These are phyloP conservation scores for Ceratobasidium sp. DNA, from an alignment of 1,284 basidiomycete species.

Conservation along the genomic window DNA sequence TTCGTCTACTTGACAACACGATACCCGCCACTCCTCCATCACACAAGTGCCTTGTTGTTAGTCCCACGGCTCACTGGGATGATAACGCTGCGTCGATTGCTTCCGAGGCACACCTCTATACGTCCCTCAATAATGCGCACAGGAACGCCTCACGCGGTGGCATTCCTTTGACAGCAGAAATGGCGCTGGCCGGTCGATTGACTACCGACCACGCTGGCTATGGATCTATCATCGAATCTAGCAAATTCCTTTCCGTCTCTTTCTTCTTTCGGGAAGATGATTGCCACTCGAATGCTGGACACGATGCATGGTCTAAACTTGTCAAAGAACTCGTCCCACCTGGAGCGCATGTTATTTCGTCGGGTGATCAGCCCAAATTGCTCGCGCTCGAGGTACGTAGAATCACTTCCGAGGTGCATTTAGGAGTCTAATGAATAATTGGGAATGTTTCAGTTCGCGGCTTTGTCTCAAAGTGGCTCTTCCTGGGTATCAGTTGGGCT, in stretches of 20 bases:
- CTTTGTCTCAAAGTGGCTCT: slow-evolving; percentile 50
- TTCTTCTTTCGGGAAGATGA: slow-evolving; percentile 80
- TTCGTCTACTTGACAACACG: slow-evolving; percentile 37
- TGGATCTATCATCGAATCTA: slow-evolving; percentile 66
- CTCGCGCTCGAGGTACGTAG: slow-evolving; percentile 73
- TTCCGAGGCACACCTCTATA: slow-evolving; percentile 66
- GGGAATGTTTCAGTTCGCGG: slow-evolving; percentile 25
- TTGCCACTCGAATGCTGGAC: slow-evolving; percentile 70
- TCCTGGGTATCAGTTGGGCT: slow-evolving; percentile 77
- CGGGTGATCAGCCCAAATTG: slow-evolving; percentile 68
- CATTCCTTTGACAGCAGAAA: slow-evolving; percentile 70
- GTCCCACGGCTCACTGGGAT: slow-evolving; percentile 78
- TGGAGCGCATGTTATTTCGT: slow-evolving; percentile 59
- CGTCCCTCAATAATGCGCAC: slow-evolving; percentile 63
- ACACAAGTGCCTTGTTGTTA: slow-evolving; percentile 70
- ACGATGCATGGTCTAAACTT: slow-evolving; percentile 69
- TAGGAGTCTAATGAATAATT: no score
- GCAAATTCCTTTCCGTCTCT: slow-evolving; percentile 73
- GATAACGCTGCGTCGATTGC: slow-evolving; percentile 65
- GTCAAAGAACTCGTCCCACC: slow-evolving; percentile 62
- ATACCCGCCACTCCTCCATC: slow-evolving; percentile 17
- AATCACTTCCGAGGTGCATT: background rate
- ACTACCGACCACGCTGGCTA: slow-evolving; percentile 60
- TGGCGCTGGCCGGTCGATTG: slow-evolving; percentile 72
- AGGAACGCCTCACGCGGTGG: slow-evolving; percentile 66